phyloP scores from a whole-genome alignment of 2,329 filamentous ascomycete genomes.

The Cercospora janseana region DNA sequence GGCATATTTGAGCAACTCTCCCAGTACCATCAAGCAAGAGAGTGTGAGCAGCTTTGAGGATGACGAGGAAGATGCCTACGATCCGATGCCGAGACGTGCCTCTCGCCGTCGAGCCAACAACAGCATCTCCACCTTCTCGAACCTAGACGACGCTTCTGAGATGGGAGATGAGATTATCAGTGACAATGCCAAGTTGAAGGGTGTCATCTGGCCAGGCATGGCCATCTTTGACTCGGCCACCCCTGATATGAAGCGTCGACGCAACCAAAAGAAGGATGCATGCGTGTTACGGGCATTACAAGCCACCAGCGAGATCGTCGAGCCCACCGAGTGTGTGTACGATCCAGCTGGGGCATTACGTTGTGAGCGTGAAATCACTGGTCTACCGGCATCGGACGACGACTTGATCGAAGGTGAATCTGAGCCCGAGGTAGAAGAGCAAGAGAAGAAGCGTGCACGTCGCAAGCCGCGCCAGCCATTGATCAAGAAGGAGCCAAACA shows the following conservation, averaged over 20 bases:
- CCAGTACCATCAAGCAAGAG: conserved; percentile 31
- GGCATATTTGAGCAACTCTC: conserved; percentile 18
- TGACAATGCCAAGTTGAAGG: conserved; percentile 60
- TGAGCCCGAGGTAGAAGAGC: conserved; percentile 32
- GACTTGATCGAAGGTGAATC: conserved; percentile 36
- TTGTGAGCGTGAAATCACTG: conserved; percentile 46
- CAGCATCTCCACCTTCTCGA: conserved; percentile 21
- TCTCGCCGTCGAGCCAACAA: conserved; percentile 9
- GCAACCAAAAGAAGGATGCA: conserved; percentile 76
- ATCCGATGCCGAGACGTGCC: conserved; percentile 10
- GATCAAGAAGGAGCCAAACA: conserved; percentile 33
- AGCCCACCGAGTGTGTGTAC: conserved; percentile 65
- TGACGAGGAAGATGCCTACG: conserved; percentile 28
- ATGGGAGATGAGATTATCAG: conserved; percentile 32
- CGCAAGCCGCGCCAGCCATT: conserved; percentile 28
- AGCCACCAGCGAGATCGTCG: conserved; percentile 61
- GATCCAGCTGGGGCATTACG: conserved; percentile 44
- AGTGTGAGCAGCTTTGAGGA: conserved; percentile 28
- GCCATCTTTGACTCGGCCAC: conserved; percentile 77
- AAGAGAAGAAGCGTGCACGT: conserved; percentile 30
- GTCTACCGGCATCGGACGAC: conserved; percentile 44
- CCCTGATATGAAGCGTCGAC: conserved; percentile 67
- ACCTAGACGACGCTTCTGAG: conserved; percentile 30
- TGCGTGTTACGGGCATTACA: conserved; percentile 68
- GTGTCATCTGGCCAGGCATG: conserved; percentile 74